Base-by-base conservation (phyloP, 208 protist species). In the Leishmania amazonensis region DNA sequence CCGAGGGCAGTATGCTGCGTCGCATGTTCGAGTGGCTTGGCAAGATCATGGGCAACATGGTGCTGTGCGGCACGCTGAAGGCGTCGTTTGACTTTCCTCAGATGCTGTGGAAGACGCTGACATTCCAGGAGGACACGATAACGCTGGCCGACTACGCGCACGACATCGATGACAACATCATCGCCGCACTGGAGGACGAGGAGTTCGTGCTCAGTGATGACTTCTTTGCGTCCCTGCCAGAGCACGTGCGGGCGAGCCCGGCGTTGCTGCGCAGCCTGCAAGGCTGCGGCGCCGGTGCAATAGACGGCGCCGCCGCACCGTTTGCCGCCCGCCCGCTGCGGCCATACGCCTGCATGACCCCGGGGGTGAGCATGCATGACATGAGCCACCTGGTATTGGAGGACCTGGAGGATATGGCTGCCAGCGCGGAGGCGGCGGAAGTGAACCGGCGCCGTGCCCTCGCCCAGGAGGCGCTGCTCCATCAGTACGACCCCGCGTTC, bases 91-190 rank as follows among this genome's bases (percentile, higher is more conserved):
- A 88, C 31, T 91, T 96, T 24, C 93, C 95, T 0, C 91, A 93
- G 3, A 73, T 98, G n/a, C 80, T 93, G 81, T 98, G 95, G 93
- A 98, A 96, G 87, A 96, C 89, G 79, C 85, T 98, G 72, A 93
- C 89, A 21, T 95, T 94, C 65, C 77, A 85, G 64, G 82, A 85
- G 77, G 86, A 93, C 79, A 85, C 83, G 19, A 68, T 84, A 57
- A 93, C 89, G 19, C 89, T 98, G 2, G 85, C 92, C 53, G 95
- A 98, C 83, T 98, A 96, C 81, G 89, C 88, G 60, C 85, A 87
- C 77, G 95, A 98, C 83, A 91, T 96, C 73, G 92, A 96, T 82
- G 95, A 98, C 86, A 91, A 89, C 64, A 89, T 95, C 49, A 88
- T 84, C 51, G 84, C 88, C 67, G 86, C 93, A 6, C 80, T 98